Evolutionary conservation across 768 basidiomycete genomes (phyloP), one percentile per base, ranked within the genome.

Genomic region (Lenzites betulinus): DNA sequence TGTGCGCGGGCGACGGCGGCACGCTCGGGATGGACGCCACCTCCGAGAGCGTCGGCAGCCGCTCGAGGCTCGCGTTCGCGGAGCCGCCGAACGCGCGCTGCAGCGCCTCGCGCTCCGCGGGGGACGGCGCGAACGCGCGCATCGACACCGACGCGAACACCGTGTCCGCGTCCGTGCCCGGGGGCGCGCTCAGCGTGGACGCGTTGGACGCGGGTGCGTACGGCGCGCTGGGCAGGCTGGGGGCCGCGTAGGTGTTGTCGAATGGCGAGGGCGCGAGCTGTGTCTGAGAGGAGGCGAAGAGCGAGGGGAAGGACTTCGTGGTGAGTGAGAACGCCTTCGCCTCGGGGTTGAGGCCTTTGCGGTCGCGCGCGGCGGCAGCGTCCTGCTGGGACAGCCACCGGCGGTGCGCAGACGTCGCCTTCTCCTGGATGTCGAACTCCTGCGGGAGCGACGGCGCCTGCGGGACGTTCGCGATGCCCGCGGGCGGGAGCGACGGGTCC

Each of bases 51-150:
- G 88, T 90, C 23, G 90, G 89, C 57, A 92, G 79, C 36, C 87
- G 83, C 73, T 92, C 90, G 28, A 90, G 80, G 69, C 89, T 91
- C 54, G 84, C 79, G 73, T 90, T 91, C 48, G 85, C 80, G 59
- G 87, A 87, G 16, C 87, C 83, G 48, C 88, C 87, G 15, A 93
- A 74, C n/a, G 83, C 89, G 53, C 91, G 87, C 66, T 90, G 86
- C 33, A 95, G 81, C 51, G 82, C 92, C 74, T 92, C 89, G 43
- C 92, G 89, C 79, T 95, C 92, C 63, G 87, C 91, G 54, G 88
- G 89, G 63, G 92, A 93, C 33, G 92, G 92, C 36, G 90, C 92
- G 72, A 95, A 95, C 18, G 92, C 92, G 68, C 89, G 90, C 58
- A 91, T 73, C n/a, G 74, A 75, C 51, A 73, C 66, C 26, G 68